Evolutionary conservation across 441 rosid genomes (phyloP).

Genomic region (Sinapis alba): DNA sequence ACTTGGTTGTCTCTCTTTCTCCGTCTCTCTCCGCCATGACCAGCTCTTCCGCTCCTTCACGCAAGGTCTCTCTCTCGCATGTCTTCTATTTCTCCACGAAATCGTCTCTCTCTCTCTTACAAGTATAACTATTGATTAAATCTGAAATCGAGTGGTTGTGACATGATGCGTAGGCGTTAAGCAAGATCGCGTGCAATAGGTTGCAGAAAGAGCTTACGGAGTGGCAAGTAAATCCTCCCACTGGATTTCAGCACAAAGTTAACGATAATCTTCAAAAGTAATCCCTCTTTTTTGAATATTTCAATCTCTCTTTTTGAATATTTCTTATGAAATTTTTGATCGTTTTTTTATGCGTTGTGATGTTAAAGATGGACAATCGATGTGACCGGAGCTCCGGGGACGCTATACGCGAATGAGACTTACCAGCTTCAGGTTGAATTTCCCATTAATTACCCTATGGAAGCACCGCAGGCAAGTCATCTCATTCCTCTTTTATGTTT

Average conservation of each 20-base stretch:
- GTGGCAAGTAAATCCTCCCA: slow-evolving; percentile 65
- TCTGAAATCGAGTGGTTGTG: neutral
- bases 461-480: slow-evolving; percentile 63
- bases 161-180: slow-evolving; percentile 45
- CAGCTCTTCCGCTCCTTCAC: slow-evolving; percentile 60
- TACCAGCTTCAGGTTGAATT: slow-evolving; percentile 79
- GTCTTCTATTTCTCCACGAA: slow-evolving; percentile 10
- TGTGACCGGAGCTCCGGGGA: slow-evolving; percentile 74
- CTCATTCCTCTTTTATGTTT: neutral
- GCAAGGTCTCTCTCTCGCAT: slow-evolving; percentile 47
- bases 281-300: neutral
- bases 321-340: neutral
- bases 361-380: slow-evolving; percentile 64
- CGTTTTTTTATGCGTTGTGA: slow-evolving; percentile 6
- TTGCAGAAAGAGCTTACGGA: slow-evolving; percentile 65
- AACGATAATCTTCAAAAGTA: slow-evolving; percentile 67
- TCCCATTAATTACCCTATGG: slow-evolving; percentile 76
- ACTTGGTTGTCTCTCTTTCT: neutral
- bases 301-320: neutral
- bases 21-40: slow-evolving; percentile 49
- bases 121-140: neutral
- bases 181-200: slow-evolving; percentile 66
- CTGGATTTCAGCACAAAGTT: slow-evolving; percentile 60
- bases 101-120: neutral
- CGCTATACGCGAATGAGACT: slow-evolving; percentile 62